Percentiles rank a stretch among this genome's conserved stretches.
phyloP scores from a whole-genome alignment of 441 rosid species.

The Erodium moschatum region DNA sequence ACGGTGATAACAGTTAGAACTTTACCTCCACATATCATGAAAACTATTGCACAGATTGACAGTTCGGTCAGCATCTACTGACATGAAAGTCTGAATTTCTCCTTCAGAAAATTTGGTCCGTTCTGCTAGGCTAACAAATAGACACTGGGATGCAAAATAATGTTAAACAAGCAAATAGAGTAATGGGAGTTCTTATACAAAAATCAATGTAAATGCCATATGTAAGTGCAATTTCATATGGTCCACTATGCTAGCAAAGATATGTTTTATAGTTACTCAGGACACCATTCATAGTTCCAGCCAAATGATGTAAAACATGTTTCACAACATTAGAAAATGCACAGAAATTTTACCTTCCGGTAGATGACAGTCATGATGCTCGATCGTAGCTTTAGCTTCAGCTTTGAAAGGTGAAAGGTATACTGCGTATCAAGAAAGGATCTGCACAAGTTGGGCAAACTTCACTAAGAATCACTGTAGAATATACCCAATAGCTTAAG shows the following conservation, averaged over 20 bases:
- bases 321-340: background rate
- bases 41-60: slow-evolving; percentile 84
- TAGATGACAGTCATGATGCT: slow-evolving; percentile 81
- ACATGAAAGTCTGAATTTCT: slow-evolving; percentile 97
- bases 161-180: slow-evolving; percentile 16
- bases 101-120: slow-evolving; percentile 78
- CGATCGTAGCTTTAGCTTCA: slow-evolving; percentile 75
- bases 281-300: background rate
- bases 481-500: slow-evolving; percentile 10
- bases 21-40: slow-evolving; percentile 94
- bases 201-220: background rate
- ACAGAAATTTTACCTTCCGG: slow-evolving; percentile 46
- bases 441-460: slow-evolving; percentile 40
- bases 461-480: slow-evolving; percentile 15
- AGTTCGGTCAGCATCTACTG: slow-evolving; percentile 90
- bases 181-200: slow-evolving; percentile 3
- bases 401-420: slow-evolving; percentile 58
- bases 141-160: slow-evolving; percentile 48
- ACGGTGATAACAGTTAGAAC: slow-evolving; percentile 9
- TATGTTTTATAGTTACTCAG: background rate
- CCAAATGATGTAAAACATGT: background rate
- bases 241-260: slow-evolving; percentile 3
- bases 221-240: background rate
- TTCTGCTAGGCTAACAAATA: slow-evolving; percentile 60
- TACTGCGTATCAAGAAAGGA: slow-evolving; percentile 89